These are phyloP conservation scores for Sporothrix schenckii DNA, from an alignment of 2,329 filamentous ascomycete genomes.

Conservation along the genomic window DNA sequence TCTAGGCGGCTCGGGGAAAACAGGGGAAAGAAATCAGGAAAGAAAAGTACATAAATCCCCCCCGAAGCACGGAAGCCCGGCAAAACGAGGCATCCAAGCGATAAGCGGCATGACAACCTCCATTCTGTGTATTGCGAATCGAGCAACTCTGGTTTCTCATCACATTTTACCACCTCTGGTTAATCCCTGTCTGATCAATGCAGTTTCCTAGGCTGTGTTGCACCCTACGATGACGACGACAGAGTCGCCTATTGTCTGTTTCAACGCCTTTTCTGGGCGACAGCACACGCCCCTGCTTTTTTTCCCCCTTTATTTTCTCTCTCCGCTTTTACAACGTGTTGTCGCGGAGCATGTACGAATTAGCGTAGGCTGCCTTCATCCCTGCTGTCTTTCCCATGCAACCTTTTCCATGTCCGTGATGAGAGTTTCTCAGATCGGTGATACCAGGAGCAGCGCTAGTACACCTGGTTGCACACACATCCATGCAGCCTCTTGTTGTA, in stretches of 20 bases:
- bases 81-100: background rate
- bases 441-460: background rate
- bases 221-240: slow-evolving; percentile 10
- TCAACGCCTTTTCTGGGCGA: background rate
- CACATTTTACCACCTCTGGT: background rate
- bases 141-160: background rate
- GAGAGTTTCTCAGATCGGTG: slow-evolving; percentile 11
- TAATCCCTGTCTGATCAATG: slow-evolving; percentile 3
- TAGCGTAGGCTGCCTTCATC: background rate
- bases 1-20: background rate
- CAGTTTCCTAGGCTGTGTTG: background rate
- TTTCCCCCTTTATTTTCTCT: background rate
- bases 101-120: background rate
- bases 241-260: background rate
- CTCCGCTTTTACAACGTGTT: too few relatives aligned
- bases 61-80: slow-evolving; percentile 26
- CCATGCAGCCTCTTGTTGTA: background rate
- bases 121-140: background rate
- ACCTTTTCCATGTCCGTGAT: slow-evolving; percentile 1
- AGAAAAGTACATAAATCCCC: background rate
- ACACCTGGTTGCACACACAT: background rate
- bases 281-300: background rate
- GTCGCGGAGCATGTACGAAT: too few relatives aligned
- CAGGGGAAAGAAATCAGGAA: too few relatives aligned
- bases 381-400: background rate